A percentile compares a stretch with the other conserved stretches of the same genome.
Evolutionary conservation across 208 protist species (phyloP).

Genomic region (Trypanosoma caninum): DNA sequence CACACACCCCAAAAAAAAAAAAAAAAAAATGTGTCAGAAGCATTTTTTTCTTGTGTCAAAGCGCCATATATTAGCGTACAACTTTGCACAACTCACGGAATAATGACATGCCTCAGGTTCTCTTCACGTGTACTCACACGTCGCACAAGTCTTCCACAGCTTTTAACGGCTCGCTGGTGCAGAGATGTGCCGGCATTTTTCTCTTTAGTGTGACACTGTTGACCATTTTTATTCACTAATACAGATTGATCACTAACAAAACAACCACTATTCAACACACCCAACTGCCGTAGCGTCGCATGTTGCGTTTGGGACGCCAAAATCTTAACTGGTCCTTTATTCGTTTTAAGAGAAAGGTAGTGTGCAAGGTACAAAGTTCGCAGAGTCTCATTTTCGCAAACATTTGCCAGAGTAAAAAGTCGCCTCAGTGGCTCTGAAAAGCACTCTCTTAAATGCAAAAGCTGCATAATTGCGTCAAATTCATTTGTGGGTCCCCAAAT

Average conservation of each 20-base stretch:
- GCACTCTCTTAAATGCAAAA: constrained; percentile 26
- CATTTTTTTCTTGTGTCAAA: neutral
- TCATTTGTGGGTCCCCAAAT: constrained; percentile 41
- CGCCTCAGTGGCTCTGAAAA: constrained; percentile 20
- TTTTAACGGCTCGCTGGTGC: constrained; percentile 46
- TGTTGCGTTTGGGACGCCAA: constrained; percentile 16
- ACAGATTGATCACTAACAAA: neutral
- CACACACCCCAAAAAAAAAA: neutral
- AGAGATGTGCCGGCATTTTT: constrained; percentile 10
- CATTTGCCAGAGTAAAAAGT: constrained; percentile 28
- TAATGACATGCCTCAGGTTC: constrained; percentile 71
- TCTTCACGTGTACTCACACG: constrained; percentile 68
- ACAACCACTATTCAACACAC: neutral
- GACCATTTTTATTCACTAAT: neutral
- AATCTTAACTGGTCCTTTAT: neutral
- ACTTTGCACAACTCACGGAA: constrained; percentile 13
- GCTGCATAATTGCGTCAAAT: constrained; percentile 54
- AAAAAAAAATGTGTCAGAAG: neutral
- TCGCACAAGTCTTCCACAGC: constrained; percentile 56
- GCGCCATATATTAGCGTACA: neutral
- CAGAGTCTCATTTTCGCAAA: constrained; percentile 40
- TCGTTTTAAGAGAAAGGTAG: constrained; percentile 13
- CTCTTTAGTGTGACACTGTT: neutral
- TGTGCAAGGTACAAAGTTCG: constrained; percentile 47
- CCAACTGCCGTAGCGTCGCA: constrained; percentile 4